These are phyloP conservation scores for Magnusiomyces ingens DNA, from an alignment of 1,139 yeast genomes.

Conservation along the genomic window DNA sequence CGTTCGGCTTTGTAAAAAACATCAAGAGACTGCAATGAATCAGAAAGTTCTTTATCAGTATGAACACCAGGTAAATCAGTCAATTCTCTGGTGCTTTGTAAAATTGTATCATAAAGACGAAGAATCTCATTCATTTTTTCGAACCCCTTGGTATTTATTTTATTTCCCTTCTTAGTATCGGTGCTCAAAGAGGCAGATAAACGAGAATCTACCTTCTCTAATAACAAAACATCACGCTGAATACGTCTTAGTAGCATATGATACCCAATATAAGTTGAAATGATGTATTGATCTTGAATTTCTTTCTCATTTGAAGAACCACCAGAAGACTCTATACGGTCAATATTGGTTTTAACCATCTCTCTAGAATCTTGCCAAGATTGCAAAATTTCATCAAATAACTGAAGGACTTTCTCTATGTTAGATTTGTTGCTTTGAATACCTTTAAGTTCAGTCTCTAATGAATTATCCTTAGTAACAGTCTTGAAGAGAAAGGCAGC, in stretches of 20 bases:
- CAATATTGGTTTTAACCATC: slow-evolving; percentile 46
- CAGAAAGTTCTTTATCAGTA: slow-evolving; percentile 63
- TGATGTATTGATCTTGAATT: slow-evolving; percentile 66
- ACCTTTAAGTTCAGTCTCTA: slow-evolving; percentile 16
- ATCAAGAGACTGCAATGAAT: slow-evolving; percentile 46
- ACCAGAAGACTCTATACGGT: slow-evolving; percentile 39
- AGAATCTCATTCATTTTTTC: slow-evolving; percentile 41
- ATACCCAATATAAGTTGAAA: slow-evolving; percentile 69
- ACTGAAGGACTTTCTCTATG: slow-evolving; percentile 27
- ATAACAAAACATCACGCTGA: slow-evolving; percentile 58
- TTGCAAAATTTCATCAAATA: slow-evolving; percentile 42
- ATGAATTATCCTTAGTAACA: slow-evolving; percentile 23
- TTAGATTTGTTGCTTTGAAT: slow-evolving; percentile 5
- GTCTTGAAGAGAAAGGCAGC: slow-evolving; percentile 47
- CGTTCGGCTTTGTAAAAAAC: slow-evolving; percentile 44
- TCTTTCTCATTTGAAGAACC: slow-evolving; percentile 39
- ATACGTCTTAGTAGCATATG: slow-evolving; percentile 58
- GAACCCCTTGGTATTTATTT: slow-evolving; percentile 20
- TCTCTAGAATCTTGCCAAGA: slow-evolving; percentile 53
- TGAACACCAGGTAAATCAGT: slow-evolving; percentile 86
- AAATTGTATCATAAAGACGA: slow-evolving; percentile 46
- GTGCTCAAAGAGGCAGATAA: slow-evolving; percentile 23
- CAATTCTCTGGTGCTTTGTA: slow-evolving; percentile 48
- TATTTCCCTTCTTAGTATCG: slow-evolving; percentile 20
- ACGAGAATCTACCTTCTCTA: slow-evolving; percentile 28